A percentile compares a stretch with the other conserved stretches of the same genome.
These are phyloP conservation scores for Phytophthora hibernalis DNA, from an alignment of 352 stramenopile genomes.

Conservation along the genomic window DNA sequence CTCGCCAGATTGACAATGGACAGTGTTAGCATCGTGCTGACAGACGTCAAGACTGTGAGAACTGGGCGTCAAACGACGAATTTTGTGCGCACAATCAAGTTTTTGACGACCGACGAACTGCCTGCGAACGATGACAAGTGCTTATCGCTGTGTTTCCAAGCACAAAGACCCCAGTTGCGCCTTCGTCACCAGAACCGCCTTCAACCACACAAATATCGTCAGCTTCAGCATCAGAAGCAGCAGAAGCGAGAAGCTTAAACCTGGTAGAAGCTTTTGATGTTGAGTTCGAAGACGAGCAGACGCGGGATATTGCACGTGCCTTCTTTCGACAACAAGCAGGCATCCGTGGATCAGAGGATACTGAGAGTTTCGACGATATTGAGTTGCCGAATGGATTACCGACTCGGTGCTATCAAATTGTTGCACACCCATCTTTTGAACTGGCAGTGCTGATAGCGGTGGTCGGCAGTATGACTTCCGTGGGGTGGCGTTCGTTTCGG, in stretches of 20 bases:
- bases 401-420: constrained; percentile 71
- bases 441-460: constrained; percentile 74
- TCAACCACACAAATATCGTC: background rate
- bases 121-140: constrained; percentile 71
- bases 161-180: background rate
- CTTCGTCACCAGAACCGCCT: background rate
- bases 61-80: constrained; percentile 80
- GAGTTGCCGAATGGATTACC: constrained; percentile 50
- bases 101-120: constrained; percentile 53
- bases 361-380: constrained; percentile 41
- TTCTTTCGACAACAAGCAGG: constrained; percentile 71
- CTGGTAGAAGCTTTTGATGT: constrained; percentile 64
- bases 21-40: constrained; percentile 40
- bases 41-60: constrained; percentile 65
- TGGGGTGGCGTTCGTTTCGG: constrained; percentile 69
- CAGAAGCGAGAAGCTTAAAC: background rate
- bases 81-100: constrained; percentile 87
- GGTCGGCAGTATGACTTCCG: constrained; percentile 69
- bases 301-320: constrained; percentile 54
- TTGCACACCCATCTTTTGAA: constrained; percentile 78
- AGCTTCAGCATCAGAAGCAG: background rate
- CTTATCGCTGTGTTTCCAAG: constrained; percentile 59
- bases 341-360: constrained; percentile 42
- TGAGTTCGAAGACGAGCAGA: constrained; percentile 68
- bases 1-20: constrained; percentile 36